Evolutionary conservation across 2,329 filamentous ascomycete genomes (phyloP).

Genomic region (Dendryphion nanum): DNA sequence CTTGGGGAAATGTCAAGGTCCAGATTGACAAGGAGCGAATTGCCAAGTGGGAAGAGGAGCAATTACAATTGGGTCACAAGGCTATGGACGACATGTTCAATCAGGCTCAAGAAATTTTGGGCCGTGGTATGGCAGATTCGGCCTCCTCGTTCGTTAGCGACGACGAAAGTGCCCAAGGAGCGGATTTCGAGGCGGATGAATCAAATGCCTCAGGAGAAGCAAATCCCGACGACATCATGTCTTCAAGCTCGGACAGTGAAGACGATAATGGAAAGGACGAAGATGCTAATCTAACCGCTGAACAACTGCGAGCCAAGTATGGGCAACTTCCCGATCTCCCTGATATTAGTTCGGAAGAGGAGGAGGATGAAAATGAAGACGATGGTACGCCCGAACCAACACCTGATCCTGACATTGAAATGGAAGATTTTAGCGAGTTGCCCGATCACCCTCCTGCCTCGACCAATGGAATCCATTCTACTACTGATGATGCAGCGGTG

Average conservation of each 20-base stretch:
- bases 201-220: constrained; percentile 24
- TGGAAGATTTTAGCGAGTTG: constrained; percentile 14
- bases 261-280: constrained; percentile 49
- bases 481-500: constrained; percentile 13
- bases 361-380: constrained; percentile 27
- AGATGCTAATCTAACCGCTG: constrained; percentile 66
- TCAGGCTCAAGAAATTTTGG: constrained; percentile 56
- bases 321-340: constrained; percentile 57
- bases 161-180: constrained; percentile 40
- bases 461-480: constrained; percentile 23
- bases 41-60: constrained; percentile 60
- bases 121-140: constrained; percentile 30
- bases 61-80: constrained; percentile 56
- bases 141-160: constrained; percentile 41
- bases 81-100: constrained; percentile 73
- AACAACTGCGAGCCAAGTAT: constrained; percentile 69
- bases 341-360: constrained; percentile 33
- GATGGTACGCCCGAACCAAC: constrained; percentile 33
- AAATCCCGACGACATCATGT: constrained; percentile 44
- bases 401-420: constrained; percentile 29
- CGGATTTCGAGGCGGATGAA: constrained; percentile 45
- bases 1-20: constrained; percentile 58
- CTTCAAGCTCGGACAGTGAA: constrained; percentile 33
- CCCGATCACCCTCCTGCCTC: constrained; percentile 10
- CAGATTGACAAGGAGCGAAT: constrained; percentile 59